Percentiles rank a stretch among this genome's conserved stretches.
Evolutionary conservation across 805 yeast genomes (phyloP).

Genomic region (Pichia gijzeniarum): DNA sequence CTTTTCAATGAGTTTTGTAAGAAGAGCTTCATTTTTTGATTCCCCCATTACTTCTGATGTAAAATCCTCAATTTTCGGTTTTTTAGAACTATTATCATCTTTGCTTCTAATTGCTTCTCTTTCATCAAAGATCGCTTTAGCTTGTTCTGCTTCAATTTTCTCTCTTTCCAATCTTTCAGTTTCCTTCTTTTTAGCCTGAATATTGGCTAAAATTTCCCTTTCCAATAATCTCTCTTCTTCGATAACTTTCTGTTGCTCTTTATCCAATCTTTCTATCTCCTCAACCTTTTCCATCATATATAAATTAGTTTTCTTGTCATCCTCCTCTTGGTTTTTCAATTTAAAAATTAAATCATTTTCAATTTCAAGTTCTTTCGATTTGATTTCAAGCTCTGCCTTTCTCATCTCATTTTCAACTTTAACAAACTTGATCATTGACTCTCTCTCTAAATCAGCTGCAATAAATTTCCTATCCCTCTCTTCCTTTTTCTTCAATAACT

Average conservation of each 20-base stretch:
- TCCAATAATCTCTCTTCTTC: not conserved
- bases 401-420: not conserved
- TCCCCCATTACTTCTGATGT: too few relatives aligned
- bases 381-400: not conserved
- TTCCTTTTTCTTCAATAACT: not conserved
- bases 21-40: too few relatives aligned
- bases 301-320: not conserved
- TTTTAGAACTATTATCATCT: too few relatives aligned
- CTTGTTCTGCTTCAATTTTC: not conserved
- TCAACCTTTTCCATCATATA: not conserved
- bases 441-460: not conserved
- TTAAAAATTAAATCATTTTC: slow-evolving; percentile 1
- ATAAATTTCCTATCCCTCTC: slow-evolving; percentile 1
- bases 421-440: not conserved
- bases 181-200: not conserved
- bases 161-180: not conserved
- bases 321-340: not conserved
- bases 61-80: too few relatives aligned
- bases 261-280: slow-evolving; percentile 1
- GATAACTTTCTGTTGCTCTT: slow-evolving; percentile 3
- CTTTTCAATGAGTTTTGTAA: too few relatives aligned
- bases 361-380: not conserved
- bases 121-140: not conserved
- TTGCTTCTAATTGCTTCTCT: too few relatives aligned
- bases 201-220: too few relatives aligned